Conservation (phyloP, 225 moss, liverwort and hornwort species). For the Marchantia paleacea region DNA sequence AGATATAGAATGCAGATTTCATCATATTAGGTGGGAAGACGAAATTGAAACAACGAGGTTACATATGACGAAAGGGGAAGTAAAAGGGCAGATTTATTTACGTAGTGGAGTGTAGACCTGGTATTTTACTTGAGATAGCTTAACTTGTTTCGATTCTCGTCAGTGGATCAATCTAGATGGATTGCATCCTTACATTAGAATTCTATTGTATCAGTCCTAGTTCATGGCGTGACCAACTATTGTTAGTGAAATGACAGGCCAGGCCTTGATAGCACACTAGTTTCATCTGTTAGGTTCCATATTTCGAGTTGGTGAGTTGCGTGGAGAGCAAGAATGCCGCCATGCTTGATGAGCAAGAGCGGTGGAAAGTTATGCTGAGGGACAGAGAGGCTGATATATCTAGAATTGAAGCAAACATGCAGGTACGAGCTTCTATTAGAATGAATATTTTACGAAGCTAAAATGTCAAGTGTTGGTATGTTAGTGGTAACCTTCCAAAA, state of each 20-base stretch:
- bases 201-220: neutral
- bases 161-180: too few species aligned
- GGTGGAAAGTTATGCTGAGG: conserved; percentile 44
- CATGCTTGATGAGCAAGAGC: conserved; percentile 44
- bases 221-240: neutral
- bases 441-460: too few species aligned
- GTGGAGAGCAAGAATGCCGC: conserved; percentile 39
- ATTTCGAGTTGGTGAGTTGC: conserved; percentile 50
- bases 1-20: too few species aligned
- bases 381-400: conserved; percentile 37
- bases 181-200: too few species aligned
- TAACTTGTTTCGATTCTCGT: neutral
- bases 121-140: neutral
- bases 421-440: conserved; percentile 24
- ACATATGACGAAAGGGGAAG: too few species aligned
- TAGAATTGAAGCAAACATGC: conserved; percentile 38
- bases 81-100: too few species aligned
- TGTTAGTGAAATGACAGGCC: neutral
- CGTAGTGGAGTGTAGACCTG: too few species aligned
- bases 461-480: too few species aligned
- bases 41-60: too few species aligned
- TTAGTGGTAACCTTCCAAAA: too few species aligned
- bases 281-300: conserved; percentile 39
- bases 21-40: too few species aligned
- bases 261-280: neutral